Percentiles rank a stretch among this genome's conserved stretches.
These are phyloP conservation scores for Venturia carpophila DNA, from an alignment of 2,329 filamentous ascomycete species.

Conservation along the genomic window DNA sequence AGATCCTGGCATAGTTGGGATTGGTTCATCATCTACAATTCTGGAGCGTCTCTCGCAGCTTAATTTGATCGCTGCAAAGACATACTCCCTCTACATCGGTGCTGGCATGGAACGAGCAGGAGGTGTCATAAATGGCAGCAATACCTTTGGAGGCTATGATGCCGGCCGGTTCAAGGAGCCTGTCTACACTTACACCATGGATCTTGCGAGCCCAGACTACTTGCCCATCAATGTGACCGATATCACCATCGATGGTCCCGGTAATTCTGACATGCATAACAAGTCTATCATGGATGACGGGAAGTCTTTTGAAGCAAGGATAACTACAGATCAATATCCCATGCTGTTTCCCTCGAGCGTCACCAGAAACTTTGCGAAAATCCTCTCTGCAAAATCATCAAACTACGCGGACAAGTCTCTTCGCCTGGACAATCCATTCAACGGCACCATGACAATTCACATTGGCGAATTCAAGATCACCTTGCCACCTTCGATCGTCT, in stretches of 20 bases:
- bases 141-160: slow-evolving; percentile 39
- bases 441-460: slow-evolving; percentile 34
- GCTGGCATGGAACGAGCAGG: slow-evolving; percentile 35
- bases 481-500: slow-evolving; percentile 32
- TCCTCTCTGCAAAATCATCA: slow-evolving; percentile 26
- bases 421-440: slow-evolving; percentile 31
- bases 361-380: slow-evolving; percentile 34
- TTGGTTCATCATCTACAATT: slow-evolving; percentile 35
- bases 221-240: slow-evolving; percentile 35
- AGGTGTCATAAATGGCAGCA: slow-evolving; percentile 36
- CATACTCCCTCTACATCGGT: slow-evolving; percentile 38
- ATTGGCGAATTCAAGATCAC: slow-evolving; percentile 36
- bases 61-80: slow-evolving; percentile 33
- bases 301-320: slow-evolving; percentile 33
- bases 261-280: slow-evolving; percentile 20
- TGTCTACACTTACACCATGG: slow-evolving; percentile 30
- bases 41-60: slow-evolving; percentile 31
- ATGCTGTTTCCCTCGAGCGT: slow-evolving; percentile 35
- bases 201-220: slow-evolving; percentile 27
- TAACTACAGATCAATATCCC: slow-evolving; percentile 38
- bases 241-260: slow-evolving; percentile 31
- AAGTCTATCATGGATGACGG: slow-evolving; percentile 19
- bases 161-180: slow-evolving; percentile 35
- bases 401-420: slow-evolving; percentile 31
- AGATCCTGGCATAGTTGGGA: slow-evolving; percentile 32